Base-by-base conservation (phyloP, 768 basidiomycete species). In the Trametes cinnabarina region DNA sequence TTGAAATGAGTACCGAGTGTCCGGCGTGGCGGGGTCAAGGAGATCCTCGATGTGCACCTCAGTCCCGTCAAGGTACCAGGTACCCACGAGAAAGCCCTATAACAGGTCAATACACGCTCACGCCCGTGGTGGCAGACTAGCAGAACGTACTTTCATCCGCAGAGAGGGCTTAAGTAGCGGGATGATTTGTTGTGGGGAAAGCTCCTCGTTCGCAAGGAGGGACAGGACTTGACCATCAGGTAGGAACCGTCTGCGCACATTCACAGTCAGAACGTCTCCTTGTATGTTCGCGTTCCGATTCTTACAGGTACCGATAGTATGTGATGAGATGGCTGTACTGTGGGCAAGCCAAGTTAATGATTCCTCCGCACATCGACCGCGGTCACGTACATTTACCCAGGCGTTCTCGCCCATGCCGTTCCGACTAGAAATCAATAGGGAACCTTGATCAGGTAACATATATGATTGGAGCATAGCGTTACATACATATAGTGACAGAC, bases 231-330 rank as follows among this genome's bases (percentile, higher is more conserved):
- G 82, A 2, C 94, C 94, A 61, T 91, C 83, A 0, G 92, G 86
- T 64, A 88, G 88, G 76, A 96, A 96, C 25, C 94, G 91, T 43
- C 90, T 92, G 37, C 17, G 15, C 64, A 1, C 28, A 53, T 12
- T 47, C 8, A 62, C 39, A 44, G 40, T 30, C 23, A 11, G 4
- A 2, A 4, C 6, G 7, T 12, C 12, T 32, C 30, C 30, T 12
- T 32, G 12, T 6, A 32, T 42, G 28, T 34, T 23, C 9, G 14
- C 26, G 32, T 40, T 15, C 22, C 34, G 19, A 62, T 64, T 63
- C 87, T 71, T 63, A 90, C 86, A 97, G 79, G 71, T 92, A 96
- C 30, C 94, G 90, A 67, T 95, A 91, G 71, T 96, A 97, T 5
- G 92, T 95, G 66, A 97, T 83, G 57, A 94, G 78, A 66, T 96